These are phyloP conservation scores for Fomitopsis pulvina DNA, from an alignment of 768 basidiomycete genomes.

Conservation along the genomic window DNA sequence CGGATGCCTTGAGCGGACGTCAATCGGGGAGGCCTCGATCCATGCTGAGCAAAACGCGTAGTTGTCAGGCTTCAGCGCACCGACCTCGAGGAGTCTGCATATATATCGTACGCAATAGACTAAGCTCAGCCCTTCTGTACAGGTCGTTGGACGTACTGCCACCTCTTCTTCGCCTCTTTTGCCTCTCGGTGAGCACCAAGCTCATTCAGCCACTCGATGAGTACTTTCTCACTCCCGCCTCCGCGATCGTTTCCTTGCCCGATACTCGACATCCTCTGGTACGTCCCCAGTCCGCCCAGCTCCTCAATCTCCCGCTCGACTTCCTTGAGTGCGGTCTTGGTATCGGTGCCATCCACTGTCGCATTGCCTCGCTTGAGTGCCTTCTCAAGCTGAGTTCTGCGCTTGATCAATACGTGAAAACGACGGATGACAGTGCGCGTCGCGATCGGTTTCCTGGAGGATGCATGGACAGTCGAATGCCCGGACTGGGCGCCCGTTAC, in stretches of 20 bases:
- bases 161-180: conserved; percentile 17
- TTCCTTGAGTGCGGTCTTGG: conserved; percentile 33
- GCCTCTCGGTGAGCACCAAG: conserved; percentile 23
- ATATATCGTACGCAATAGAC: background rate
- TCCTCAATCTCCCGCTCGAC: conserved; percentile 55
- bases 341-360: conserved; percentile 1
- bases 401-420: conserved; percentile 78
- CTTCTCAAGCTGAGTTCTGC: conserved; percentile 45
- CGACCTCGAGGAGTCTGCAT: conserved; percentile 77
- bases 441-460: conserved; percentile 49
- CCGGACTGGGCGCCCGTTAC: conserved; percentile 26
- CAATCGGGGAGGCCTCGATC: conserved; percentile 73
- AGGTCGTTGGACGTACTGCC: conserved; percentile 30
- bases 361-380: conserved; percentile 7
- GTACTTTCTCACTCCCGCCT: conserved; percentile 80
- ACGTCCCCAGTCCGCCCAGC: conserved; percentile 74
- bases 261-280: conserved; percentile 77
- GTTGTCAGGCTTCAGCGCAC: conserved; percentile 82
- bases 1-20: conserved; percentile 79
- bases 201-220: conserved; percentile 71
- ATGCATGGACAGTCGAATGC: conserved; percentile 8
- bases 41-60: conserved; percentile 59
- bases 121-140: background rate
- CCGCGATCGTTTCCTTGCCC: conserved; percentile 81
- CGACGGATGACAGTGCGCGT: conserved; percentile 70